These are phyloP conservation scores for Phaeosphaeriaceae sp. DNA, from an alignment of 2,329 filamentous ascomycete species.

Conservation along the genomic window DNA sequence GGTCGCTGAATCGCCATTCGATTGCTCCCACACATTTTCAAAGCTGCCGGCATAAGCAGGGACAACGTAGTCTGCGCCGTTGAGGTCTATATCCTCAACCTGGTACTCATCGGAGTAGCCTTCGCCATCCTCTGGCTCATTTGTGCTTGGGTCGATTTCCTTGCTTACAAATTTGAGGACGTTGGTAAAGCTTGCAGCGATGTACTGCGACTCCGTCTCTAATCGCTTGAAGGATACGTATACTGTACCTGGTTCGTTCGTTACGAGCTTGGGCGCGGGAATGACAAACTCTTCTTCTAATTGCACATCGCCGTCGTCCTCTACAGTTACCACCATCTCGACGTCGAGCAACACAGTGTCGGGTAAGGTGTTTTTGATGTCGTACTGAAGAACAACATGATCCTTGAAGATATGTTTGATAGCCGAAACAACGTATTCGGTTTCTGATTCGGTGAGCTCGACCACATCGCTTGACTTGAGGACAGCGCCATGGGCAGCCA, in stretches of 20 bases:
- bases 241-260: slow-evolving; percentile 88
- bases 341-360: slow-evolving; percentile 64
- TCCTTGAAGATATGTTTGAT: slow-evolving; percentile 99
- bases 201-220: slow-evolving; percentile 76
- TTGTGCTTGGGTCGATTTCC: slow-evolving; percentile 94
- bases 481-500: slow-evolving; percentile 85
- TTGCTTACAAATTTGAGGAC: slow-evolving; percentile 96
- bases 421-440: slow-evolving; percentile 91
- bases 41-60: slow-evolving; percentile 95
- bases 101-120: slow-evolving; percentile 99
- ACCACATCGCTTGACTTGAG: slow-evolving; percentile 88
- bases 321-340: slow-evolving; percentile 78
- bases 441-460: slow-evolving; percentile 95
- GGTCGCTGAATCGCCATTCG: slow-evolving; percentile 86
- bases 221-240: slow-evolving; percentile 94
- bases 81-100: slow-evolving; percentile 89
- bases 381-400: slow-evolving; percentile 93
- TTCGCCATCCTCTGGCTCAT: slow-evolving; percentile 80
- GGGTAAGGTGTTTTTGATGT: slow-evolving; percentile 95
- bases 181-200: slow-evolving; percentile 85
- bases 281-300: slow-evolving; percentile 90
- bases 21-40: slow-evolving; percentile 92
- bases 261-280: slow-evolving; percentile 79
- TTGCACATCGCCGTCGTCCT: slow-evolving; percentile 76
- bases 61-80: slow-evolving; percentile 90